These are phyloP conservation scores for Carex cristatella DNA, from an alignment of 176 grass and related monocot species.

Conservation along the genomic window DNA sequence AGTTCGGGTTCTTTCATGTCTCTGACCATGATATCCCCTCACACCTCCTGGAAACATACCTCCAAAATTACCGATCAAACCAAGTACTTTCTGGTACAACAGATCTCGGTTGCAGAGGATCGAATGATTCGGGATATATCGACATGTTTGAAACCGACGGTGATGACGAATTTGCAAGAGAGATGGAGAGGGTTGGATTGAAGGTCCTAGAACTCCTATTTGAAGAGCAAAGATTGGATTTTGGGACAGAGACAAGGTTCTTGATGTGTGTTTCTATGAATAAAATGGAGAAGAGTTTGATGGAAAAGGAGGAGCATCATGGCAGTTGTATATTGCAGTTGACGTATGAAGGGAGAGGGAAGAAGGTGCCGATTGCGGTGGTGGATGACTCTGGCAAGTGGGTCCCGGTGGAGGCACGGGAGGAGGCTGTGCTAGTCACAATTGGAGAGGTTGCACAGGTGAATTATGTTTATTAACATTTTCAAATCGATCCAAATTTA, in stretches of 20 bases:
- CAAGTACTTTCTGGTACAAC: conserved; percentile 15
- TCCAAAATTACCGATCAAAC: conserved; percentile 19
- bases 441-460: conserved; percentile 84
- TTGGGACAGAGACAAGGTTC: conserved; percentile 52
- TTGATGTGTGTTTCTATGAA: conserved; percentile 50
- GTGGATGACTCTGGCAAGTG: conserved; percentile 44
- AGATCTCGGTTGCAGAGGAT: conserved; percentile 34
- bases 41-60: conserved; percentile 35
- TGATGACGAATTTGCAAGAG: conserved; percentile 39
- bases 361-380: conserved; percentile 35
- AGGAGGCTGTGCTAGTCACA: conserved; percentile 51
- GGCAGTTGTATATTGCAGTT: conserved; percentile 42
- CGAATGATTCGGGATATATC: conserved; percentile 28
- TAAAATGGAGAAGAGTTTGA: neutral
- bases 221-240: conserved; percentile 38
- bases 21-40: conserved; percentile 37
- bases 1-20: conserved; percentile 73
- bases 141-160: conserved; percentile 33
- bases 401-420: conserved; percentile 22
- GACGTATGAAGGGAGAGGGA: conserved; percentile 44
- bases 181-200: conserved; percentile 48
- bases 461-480: too few relatives aligned
- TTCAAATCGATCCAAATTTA: too few relatives aligned
- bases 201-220: conserved; percentile 38
- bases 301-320: conserved; percentile 36